Evolutionary conservation across 2,329 filamentous ascomycete genomes (phyloP), one percentile per base, ranked within the genome.

Genomic region (Diaporthe longicolla): DNA sequence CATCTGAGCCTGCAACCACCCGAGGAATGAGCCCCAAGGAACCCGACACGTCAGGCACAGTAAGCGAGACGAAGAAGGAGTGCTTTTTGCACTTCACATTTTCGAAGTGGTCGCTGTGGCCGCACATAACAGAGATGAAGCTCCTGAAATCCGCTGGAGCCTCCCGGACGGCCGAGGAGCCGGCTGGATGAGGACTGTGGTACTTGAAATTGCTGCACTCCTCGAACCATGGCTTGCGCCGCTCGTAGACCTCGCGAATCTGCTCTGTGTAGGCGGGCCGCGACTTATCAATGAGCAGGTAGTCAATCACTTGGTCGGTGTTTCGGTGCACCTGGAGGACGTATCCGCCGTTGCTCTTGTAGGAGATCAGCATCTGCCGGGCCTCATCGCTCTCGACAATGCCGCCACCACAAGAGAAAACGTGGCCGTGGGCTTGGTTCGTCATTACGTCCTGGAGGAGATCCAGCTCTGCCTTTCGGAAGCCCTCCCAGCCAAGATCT

Each of bases 171-270:
- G 81, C 82, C 10, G 79, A 78, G 11, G 83, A 81, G n/a, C 84
- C 81, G 58, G 87, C 84, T 1, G 84, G 78, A 77, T 90, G 91
- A 68, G 95, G 94, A 82, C 94, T 97, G 85, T 96, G 94, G 85
- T 98, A 98, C 78, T 97, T 92, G 79, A 95, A 93, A 81, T 97
- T 99, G 86, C 95, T 98, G 87, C 97, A 98, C 82, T 96, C 91
- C 73, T 94, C 89, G 83, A 95, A 98, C 92, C 94, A 98, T 4
- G 93, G 93, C 82, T 95, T 97, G 50, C 97, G 92, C 70, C 96
- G 93, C 73, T 94, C 86, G 88, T 97, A 99, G 3, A 99, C 96
- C 13, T 91, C 92, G 85, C 95, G 93, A 86, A 98, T 97, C 79
- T 98, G 93, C 78, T 97, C 95, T 7, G 95, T 92, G 81, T 98